Base-by-base conservation (phyloP, 2,329 filamentous ascomycete species). In the Paradendryphiella salina region DNA sequence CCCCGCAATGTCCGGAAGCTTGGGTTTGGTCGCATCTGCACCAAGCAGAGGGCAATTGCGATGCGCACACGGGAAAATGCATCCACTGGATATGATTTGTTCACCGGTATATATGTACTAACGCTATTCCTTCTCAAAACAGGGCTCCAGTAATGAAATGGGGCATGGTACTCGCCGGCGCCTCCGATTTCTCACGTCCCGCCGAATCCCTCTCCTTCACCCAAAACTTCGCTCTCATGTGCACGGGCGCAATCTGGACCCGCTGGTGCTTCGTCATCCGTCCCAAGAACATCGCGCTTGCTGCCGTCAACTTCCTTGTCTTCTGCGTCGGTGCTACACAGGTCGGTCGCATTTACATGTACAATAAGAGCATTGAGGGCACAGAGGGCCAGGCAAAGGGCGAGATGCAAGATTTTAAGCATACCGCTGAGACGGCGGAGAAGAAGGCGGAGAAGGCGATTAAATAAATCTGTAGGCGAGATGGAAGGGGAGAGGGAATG, bases 261-360 rank as follows among this genome's bases (percentile, higher is more conserved):
- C 85, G 94, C 63, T 99, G 94, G 94, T 99, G 94, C 82, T 82
- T 97, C 72, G 88, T 99, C 75, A 99, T 99, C 78, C 91, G 86
- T 76, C 94, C 94, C 50, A 86, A 85, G 77, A 99, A 99, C 81
- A 79, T 91, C 69, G 87, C 96, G 55, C 86, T 99, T 52, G 94
- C 94, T 55, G 86, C 91, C 47, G 94, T 97, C 73, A 99, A 99
- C 84, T 96, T 96, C 84, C 95, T 96, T 82, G 88, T 99, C 65
- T 93, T 89, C 67, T 78, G 87, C 61, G 92, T 96, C 57, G 94
- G 94, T 66, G 78, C 89, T 52, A 82, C 90, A 60, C 94, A 99
- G 80, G 81, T 90, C 60, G 78, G 78, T 61, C 87, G 94, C 66
- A 96, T 97, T 69, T 75, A 84, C 63, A 48, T 83, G 66, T 87